phyloP scores from a whole-genome alignment of 169 alveolate genomes.

The Plasmodium inui region DNA sequence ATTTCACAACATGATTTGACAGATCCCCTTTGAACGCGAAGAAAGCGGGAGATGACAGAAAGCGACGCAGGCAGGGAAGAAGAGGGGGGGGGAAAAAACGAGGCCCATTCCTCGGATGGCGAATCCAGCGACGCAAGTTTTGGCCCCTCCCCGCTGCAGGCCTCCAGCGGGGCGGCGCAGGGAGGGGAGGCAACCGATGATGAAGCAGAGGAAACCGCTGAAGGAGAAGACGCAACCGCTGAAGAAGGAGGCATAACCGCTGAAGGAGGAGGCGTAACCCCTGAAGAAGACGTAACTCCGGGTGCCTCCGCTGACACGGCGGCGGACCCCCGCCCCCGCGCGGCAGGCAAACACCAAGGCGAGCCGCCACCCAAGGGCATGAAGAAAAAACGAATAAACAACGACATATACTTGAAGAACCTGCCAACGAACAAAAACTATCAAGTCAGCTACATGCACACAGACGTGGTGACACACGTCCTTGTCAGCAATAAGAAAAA shows the following conservation, averaged over 20 bases:
- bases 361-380: neutral
- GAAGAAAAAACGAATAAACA: slow-evolving; percentile 74
- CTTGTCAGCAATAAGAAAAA: slow-evolving; percentile 90
- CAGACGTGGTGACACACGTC: slow-evolving; percentile 88
- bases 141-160: slow-evolving; percentile 65
- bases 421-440: slow-evolving; percentile 89
- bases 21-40: neutral
- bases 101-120: slow-evolving; percentile 15
- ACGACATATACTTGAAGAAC: slow-evolving; percentile 84
- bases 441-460: slow-evolving; percentile 93
- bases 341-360: neutral
- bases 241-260: neutral
- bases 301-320: neutral
- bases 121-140: slow-evolving; percentile 69
- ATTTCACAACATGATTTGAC: neutral
- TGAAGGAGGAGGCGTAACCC: neutral
- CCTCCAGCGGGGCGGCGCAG: neutral
- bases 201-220: neutral
- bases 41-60: neutral
- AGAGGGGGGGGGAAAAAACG: neutral
- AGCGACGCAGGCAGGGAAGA: neutral
- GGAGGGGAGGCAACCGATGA: neutral
- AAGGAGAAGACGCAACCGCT: neutral
- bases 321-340: neutral
- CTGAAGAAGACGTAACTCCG: neutral